Base-by-base conservation (phyloP, 2,329 filamentous ascomycete genomes). In the Aspergillus ustus region DNA sequence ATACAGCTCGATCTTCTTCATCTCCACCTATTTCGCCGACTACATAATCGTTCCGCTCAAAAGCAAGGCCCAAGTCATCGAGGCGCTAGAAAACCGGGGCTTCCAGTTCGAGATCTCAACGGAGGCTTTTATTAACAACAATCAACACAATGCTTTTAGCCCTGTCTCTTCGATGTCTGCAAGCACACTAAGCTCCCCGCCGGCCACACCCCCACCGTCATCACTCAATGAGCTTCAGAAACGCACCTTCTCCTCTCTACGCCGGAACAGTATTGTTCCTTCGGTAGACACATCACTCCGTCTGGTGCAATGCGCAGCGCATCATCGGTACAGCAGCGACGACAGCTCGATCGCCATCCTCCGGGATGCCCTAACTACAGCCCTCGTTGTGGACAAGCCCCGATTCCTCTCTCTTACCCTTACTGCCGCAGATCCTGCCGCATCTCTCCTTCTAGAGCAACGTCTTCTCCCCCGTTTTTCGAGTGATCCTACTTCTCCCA, bases 1-100 rank as follows among this genome's bases (percentile, higher is more conserved):
- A 19, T 19, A 20, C 51, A 88, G 86, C 56, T 91, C 94, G 57
- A 96, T 99, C 73, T 97, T 98, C 82, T 98, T 98, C 84, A 96
- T 97, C 75, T 97, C 94, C 3, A 97, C 93, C 34, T 99, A 98
- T 78, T 98, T 96, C 78, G 95, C 91, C 37, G 94, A 99, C 80
- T 98, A 97, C 78, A 96, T 99, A 69, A 85, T 98, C 40, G 92
- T 97, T 1, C 93, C 95, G 0, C 84, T 84, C 57, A 91, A 89
- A 72, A 88, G 90, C 70, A 88, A 90, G 54, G 80, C 85, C 28
- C 89, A 88, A 44, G 93, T 98, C 52, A 87, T 92, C 37, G 83
- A 88, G 61, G 90, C 92, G 0, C 83, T 98, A 5, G 84, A 94
- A 62, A 86, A 88, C 19, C 87, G 90, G 51, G 93, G 93, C 1